A percentile compares a stretch with the other conserved stretches of the same genome.
Conservation (phyloP, 2,329 filamentous ascomycete species). For the Aspergillus novoparasiticus region DNA sequence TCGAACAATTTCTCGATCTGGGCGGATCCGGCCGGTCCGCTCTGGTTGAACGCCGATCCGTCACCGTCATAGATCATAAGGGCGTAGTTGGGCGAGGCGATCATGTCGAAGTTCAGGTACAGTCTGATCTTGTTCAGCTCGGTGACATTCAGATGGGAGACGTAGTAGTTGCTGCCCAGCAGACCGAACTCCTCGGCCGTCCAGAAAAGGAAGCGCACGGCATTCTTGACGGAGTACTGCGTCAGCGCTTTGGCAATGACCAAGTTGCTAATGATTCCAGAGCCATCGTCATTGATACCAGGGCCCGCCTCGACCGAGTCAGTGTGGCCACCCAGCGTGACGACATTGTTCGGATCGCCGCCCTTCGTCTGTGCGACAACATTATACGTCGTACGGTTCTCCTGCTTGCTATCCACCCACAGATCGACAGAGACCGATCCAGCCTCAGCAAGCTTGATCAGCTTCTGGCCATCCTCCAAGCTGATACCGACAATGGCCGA, state of each 20-base stretch:
- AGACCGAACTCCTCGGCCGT: constrained; percentile 66
- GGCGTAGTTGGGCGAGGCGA: constrained; percentile 64
- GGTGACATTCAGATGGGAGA: constrained; percentile 48
- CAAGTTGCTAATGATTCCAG: constrained; percentile 64
- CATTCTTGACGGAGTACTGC: constrained; percentile 73
- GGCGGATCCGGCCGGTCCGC: constrained; percentile 65
- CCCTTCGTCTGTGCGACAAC: constrained; percentile 62
- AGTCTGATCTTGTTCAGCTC: constrained; percentile 64
- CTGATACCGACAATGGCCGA: constrained; percentile 68
- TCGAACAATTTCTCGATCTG: constrained; percentile 69
- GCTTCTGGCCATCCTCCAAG: constrained; percentile 58
- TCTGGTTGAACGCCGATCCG: constrained; percentile 51
- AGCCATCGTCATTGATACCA: constrained; percentile 79
- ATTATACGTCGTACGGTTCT: constrained; percentile 57
- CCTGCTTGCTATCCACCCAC: constrained; percentile 47
- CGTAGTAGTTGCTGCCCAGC: constrained; percentile 62
- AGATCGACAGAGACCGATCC: constrained; percentile 40
- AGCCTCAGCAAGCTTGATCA: constrained; percentile 56
- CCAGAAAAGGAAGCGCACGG: constrained; percentile 68
- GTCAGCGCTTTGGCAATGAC: constrained; percentile 63
- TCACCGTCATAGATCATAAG: constrained; percentile 56
- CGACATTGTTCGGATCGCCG: constrained; percentile 61
- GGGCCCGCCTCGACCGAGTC: constrained; percentile 64
- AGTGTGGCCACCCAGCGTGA: constrained; percentile 63
- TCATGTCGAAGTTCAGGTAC: constrained; percentile 75